Evolutionary conservation across 1,284 basidiomycete species (phyloP), one percentile per base, ranked within the genome.

Genomic region (Kalmanozyma brasiliensis): DNA sequence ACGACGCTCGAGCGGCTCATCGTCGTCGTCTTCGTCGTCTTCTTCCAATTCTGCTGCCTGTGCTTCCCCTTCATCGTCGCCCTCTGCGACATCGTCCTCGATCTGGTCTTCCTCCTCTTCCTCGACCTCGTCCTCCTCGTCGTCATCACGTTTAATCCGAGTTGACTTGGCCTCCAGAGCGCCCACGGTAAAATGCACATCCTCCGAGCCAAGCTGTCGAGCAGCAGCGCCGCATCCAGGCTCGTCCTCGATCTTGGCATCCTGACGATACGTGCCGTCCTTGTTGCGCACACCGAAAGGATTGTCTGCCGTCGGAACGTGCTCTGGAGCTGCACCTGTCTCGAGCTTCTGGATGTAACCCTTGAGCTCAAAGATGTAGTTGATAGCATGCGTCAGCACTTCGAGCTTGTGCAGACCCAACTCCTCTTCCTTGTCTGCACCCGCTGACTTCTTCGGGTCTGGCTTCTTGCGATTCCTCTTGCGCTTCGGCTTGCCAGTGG

Each of bases 281-380:
- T 30, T 19, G 23, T 70, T 61, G 9, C 52, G 47, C 2, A 62
- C 46, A 13, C 59, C 63, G 23, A 67, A 72, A 0, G 63, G 59
- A 48, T 66, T 60, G 14, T 72, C 60, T n/a, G 59, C 73, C n/a
- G 56, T 69, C 14, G 62, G 60, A 19, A 73, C 48, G 20, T 60
- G 48, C 14, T 56, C 52, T 0, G 62, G 66, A 22, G 8, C 23
- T 10, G 16, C 14, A 0, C 72, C 71, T 9, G 66, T 76, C 29
- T 78, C 65, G n/a, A 78, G 49, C 49, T 63, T 58, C 8, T 71
- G 41, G 20, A 78, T 78, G 20, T 65, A 36, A 0, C 64, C 73
- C 36, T 78, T 74, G 38, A 78, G 56, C 41, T 77, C 59, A 46
- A 77, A 77, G 47, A 78, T 78, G 52, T 77, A 76, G 40, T 78